Conservation (phyloP, 345 rosid species). For the Leavenworthia alabamica region DNA sequence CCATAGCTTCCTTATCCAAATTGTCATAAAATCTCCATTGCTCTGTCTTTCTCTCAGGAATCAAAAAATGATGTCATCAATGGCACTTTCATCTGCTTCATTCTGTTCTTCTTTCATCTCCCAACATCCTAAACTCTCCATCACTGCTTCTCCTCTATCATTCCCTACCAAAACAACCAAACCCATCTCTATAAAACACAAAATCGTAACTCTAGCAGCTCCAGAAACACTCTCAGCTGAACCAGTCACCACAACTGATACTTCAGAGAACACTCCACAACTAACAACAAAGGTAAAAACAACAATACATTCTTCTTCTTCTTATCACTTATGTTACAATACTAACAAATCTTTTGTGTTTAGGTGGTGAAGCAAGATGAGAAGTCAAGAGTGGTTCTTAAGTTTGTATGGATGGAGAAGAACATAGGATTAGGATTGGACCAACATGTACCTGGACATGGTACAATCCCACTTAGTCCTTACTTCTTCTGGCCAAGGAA, state of each 20-base stretch:
- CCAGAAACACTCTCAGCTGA: constrained; percentile 44
- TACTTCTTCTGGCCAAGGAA: constrained; percentile 79
- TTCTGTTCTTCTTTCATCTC: constrained; percentile 22
- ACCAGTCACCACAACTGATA: constrained; percentile 9
- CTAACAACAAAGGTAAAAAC: constrained; percentile 30
- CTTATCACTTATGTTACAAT: constrained; percentile 3
- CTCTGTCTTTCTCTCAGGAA: constrained; percentile 17
- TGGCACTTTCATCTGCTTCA: constrained; percentile 35
- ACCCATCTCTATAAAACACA: constrained; percentile 37
- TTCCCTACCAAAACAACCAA: not conserved
- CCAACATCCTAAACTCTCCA: constrained; percentile 20
- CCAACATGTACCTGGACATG: constrained; percentile 66
- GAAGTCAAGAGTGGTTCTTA: constrained; percentile 62
- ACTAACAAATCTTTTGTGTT: not conserved
- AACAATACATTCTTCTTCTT: not conserved
- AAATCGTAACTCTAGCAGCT: constrained; percentile 34
- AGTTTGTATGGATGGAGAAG: constrained; percentile 89
- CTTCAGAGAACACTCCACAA: constrained; percentile 23
- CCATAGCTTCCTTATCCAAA: constrained; percentile 41
- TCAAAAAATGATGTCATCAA: constrained; percentile 37
- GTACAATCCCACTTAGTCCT: constrained; percentile 66
- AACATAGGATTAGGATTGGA: constrained; percentile 68
- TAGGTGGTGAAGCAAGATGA: constrained; percentile 38
- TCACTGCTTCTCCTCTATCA: constrained; percentile 14
- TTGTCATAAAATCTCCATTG: constrained; percentile 18